Evolutionary conservation across 495 filamentous ascomycete genomes (phyloP).

Genomic region (Xylaria flabelliformis): DNA sequence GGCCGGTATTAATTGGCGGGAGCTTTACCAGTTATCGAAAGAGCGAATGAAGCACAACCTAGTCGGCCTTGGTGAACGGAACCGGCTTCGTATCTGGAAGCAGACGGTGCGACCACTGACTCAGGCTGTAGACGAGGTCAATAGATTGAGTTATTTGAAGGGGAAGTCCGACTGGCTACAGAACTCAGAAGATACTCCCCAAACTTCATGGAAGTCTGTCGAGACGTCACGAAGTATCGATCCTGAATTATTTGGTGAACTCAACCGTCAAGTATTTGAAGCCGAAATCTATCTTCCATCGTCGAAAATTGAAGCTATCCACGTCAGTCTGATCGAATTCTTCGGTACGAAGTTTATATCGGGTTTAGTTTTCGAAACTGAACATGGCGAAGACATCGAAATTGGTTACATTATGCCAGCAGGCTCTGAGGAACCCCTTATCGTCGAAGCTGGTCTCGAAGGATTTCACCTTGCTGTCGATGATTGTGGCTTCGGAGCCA

Average conservation of each 20-base stretch:
- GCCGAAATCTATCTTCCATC: conserved; percentile 13
- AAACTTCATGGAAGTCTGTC: conserved; percentile 10
- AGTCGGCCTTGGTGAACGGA: conserved; percentile 17
- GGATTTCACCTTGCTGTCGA: conserved; percentile 25
- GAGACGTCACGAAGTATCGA: background rate
- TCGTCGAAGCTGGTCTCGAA: conserved; percentile 20
- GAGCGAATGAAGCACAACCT: background rate
- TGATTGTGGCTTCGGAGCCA: conserved; percentile 18
- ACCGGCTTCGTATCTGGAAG: conserved; percentile 27
- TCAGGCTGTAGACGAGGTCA: background rate
- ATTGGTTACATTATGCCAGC: conserved; percentile 21
- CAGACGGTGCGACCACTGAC: conserved; percentile 22
- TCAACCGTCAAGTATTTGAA: background rate
- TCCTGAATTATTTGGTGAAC: conserved; percentile 2
- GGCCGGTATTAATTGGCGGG: conserved; percentile 23
- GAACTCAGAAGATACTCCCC: background rate
- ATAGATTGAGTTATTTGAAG: conserved; percentile 16
- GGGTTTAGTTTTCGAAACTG: conserved; percentile 18
- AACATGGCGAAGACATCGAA: conserved; percentile 24
- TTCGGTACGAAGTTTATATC: conserved; percentile 21
- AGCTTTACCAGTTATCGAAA: conserved; percentile 11
- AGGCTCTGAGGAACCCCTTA: conserved; percentile 13
- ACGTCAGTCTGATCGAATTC: conserved; percentile 22
- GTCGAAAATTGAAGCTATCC: conserved; percentile 17
- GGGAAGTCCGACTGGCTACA: conserved; percentile 7